phyloP scores from a whole-genome alignment of 75 land plant species.

The Picea sitchensis region DNA sequence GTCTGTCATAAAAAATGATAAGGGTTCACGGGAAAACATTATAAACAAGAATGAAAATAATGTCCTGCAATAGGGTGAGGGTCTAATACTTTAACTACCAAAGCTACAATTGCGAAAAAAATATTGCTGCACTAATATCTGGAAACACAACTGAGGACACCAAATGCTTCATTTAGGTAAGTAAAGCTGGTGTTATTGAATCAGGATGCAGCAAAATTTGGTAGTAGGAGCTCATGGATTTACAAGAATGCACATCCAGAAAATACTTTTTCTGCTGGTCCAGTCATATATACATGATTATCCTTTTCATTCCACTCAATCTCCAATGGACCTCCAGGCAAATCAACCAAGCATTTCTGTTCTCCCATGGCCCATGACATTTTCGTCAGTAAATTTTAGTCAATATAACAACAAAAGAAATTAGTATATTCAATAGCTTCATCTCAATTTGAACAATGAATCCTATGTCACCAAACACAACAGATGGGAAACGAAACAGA shows the following conservation, averaged over 20 bases:
- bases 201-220: neutral
- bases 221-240: neutral
- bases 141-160: no score
- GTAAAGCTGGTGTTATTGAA: no score
- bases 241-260: conserved; percentile 46
- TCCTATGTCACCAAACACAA: neutral
- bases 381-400: neutral
- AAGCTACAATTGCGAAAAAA: no score
- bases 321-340: conserved; percentile 95
- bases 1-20: no score
- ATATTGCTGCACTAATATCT: no score
- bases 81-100: no score
- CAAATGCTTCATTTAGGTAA: no score
- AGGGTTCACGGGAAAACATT: no score
- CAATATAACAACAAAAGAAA: neutral
- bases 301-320: conserved; percentile 93
- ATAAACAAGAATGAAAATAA: no score
- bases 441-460: neutral
- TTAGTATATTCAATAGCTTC: neutral
- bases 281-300: conserved; percentile 96
- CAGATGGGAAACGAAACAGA: no score
- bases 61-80: no score
- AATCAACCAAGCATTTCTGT: conserved; percentile 85
- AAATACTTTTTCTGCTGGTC: conserved; percentile 87
- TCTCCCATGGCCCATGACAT: neutral